These are phyloP conservation scores for Pilaira anomala DNA, from an alignment of 192 early-diverging fungal genomes.

Conservation along the genomic window DNA sequence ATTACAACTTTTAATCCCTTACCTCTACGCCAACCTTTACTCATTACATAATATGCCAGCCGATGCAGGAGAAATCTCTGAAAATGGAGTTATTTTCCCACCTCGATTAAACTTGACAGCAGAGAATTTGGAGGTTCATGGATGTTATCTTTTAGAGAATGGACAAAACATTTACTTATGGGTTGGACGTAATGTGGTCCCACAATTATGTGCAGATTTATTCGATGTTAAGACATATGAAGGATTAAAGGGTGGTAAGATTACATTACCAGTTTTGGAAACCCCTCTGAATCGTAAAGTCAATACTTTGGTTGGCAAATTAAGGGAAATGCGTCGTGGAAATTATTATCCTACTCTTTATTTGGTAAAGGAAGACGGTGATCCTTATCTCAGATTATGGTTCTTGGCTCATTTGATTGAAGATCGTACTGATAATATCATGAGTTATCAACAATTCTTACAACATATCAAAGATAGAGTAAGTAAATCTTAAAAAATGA, in stretches of 20 bases:
- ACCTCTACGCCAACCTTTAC: slow-evolving; percentile 77
- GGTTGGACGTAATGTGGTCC: slow-evolving; percentile 77
- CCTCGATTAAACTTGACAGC: slow-evolving; percentile 74
- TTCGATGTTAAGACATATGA: slow-evolving; percentile 79
- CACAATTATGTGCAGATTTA: slow-evolving; percentile 71
- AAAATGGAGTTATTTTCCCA: slow-evolving; percentile 71
- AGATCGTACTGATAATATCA: slow-evolving; percentile 78
- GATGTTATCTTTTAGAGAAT: slow-evolving; percentile 84
- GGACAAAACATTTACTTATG: slow-evolving; percentile 84
- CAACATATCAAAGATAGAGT: slow-evolving; percentile 72
- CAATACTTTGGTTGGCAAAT: slow-evolving; percentile 71
- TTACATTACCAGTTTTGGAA: slow-evolving; percentile 61
- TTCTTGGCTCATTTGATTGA: slow-evolving; percentile 89
- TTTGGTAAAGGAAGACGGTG: slow-evolving; percentile 91
- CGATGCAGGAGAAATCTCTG: slow-evolving; percentile 49
- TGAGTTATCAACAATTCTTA: slow-evolving; percentile 78
- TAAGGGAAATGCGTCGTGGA: slow-evolving; percentile 65
- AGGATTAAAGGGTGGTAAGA: slow-evolving; percentile 72
- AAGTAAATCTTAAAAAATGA: slow-evolving; percentile 4
- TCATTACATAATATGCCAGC: slow-evolving; percentile 77
- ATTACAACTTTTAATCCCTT: slow-evolving; percentile 68
- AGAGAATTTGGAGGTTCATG: slow-evolving; percentile 81
- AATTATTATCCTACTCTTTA: slow-evolving; percentile 73
- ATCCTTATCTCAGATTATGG: slow-evolving; percentile 75
- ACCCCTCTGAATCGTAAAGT: slow-evolving; percentile 71